These are phyloP conservation scores for Tephrocybe rancida DNA, from an alignment of 768 basidiomycete species.

Conservation along the genomic window DNA sequence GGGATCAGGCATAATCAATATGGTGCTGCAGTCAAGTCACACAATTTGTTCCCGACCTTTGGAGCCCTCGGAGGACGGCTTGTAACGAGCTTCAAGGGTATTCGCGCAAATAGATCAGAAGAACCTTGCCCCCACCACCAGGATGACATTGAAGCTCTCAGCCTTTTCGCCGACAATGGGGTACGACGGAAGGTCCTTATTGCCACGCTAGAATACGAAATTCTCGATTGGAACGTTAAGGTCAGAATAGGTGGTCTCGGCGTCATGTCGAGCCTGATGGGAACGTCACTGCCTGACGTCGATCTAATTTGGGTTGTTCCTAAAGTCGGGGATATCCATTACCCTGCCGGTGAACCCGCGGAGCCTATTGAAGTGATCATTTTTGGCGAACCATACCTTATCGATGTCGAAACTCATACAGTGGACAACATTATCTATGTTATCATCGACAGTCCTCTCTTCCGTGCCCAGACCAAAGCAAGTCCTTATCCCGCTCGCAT, in stretches of 20 bases:
- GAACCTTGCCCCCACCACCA: no score
- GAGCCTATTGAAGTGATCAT: conserved; percentile 96
- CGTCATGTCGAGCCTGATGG: conserved; percentile 98
- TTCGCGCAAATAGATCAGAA: no score
- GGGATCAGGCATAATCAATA: conserved; percentile 93
- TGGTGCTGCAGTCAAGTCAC: conserved; percentile 74
- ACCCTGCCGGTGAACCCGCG: conserved; percentile 86
- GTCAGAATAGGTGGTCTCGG: conserved; percentile 97
- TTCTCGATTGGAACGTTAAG: conserved; percentile 96
- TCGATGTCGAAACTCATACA: conserved; percentile 92
- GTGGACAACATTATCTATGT: conserved; percentile 95
- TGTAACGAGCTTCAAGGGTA: no score
- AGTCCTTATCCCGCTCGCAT: conserved; percentile 96
- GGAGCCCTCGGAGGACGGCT: no score
- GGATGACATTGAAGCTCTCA: no score
- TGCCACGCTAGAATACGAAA: conserved; percentile 93
- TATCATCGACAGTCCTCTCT: conserved; percentile 91
- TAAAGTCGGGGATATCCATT: conserved; percentile 93
- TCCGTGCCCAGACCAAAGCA: conserved; percentile 93
- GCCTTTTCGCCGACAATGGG: no score
- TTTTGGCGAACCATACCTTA: conserved; percentile 92
- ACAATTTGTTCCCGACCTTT: conserved; percentile 28
- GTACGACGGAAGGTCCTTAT: conserved; percentile 92
- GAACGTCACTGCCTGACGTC: conserved; percentile 96
- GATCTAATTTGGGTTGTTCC: conserved; percentile 94